Conservation (phyloP, 2,329 filamentous ascomycete genomes). For the Colletotrichum liriopes region DNA sequence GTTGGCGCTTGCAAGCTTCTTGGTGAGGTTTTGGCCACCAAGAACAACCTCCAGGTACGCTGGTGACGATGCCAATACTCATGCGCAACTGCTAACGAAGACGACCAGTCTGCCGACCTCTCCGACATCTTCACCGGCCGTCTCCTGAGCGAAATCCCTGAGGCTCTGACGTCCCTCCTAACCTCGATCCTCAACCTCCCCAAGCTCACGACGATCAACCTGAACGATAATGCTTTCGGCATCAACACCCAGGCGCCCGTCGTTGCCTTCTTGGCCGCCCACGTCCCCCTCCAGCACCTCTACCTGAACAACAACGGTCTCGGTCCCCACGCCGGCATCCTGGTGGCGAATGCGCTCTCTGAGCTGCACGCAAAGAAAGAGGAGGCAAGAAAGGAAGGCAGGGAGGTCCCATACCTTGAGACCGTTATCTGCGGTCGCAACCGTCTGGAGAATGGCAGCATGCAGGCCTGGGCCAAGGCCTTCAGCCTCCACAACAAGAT, state of each 20-base stretch:
- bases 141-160: conserved; percentile 93
- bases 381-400: conserved; percentile 79
- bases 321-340: conserved; percentile 89
- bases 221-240: conserved; percentile 98
- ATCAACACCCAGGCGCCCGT: conserved; percentile 95
- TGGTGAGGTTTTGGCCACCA: conserved; percentile 85
- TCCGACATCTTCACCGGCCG: conserved; percentile 98
- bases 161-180: conserved; percentile 87
- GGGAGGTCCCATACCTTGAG: conserved; percentile 86
- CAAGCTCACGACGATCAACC: conserved; percentile 90
- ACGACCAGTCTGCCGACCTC: conserved; percentile 81
- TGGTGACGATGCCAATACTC: neutral
- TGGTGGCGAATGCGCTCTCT: conserved; percentile 90
- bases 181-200: conserved; percentile 89
- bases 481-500: conserved; percentile 88
- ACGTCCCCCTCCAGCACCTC: conserved; percentile 92
- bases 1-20: conserved; percentile 89
- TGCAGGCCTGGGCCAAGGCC: conserved; percentile 93
- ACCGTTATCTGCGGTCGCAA: conserved; percentile 98
- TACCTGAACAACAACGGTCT: conserved; percentile 99
- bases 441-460: conserved; percentile 94
- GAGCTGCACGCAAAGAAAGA: conserved; percentile 88
- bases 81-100: conserved; percentile 16
- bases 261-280: conserved; percentile 89
- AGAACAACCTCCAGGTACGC: conserved; percentile 83